phyloP scores from a whole-genome alignment of 2,329 filamentous ascomycete genomes.

The Cytospora piceicola region DNA sequence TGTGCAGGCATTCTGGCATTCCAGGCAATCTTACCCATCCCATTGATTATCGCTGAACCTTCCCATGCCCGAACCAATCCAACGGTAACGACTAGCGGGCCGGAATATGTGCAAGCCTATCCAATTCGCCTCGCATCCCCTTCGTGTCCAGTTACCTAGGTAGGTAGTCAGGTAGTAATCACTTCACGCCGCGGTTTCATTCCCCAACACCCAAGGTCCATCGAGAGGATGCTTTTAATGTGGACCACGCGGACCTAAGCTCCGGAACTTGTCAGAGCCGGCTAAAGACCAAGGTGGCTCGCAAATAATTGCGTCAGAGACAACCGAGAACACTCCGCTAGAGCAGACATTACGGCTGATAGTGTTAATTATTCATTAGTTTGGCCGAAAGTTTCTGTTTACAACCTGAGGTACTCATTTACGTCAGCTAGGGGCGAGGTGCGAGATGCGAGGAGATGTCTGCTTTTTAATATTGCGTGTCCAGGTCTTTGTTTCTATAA shows the following conservation, averaged over 20 bases:
- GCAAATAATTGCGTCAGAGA: background rate
- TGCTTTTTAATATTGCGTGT: background rate
- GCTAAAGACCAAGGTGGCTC: background rate
- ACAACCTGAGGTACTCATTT: background rate
- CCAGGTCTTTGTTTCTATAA: background rate
- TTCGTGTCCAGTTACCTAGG: no score
- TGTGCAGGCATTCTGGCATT: no score
- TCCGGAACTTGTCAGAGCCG: background rate
- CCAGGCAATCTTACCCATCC: background rate
- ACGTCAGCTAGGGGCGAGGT: background rate
- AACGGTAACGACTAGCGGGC: background rate
- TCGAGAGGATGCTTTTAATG: constrained; percentile 10
- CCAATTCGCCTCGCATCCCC: background rate
- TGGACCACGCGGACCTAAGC: constrained; percentile 2
- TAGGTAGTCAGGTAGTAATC: no score
- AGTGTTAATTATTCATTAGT: background rate
- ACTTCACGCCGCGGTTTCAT: background rate
- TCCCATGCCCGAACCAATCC: background rate
- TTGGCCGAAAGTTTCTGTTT: background rate
- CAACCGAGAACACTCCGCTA: background rate
- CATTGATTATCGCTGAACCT: background rate
- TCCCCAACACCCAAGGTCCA: no score
- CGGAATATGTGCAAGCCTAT: background rate
- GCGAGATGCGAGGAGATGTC: background rate
- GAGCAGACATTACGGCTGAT: background rate